Evolutionary conservation across 2,329 filamentous ascomycete species (phyloP), one percentile per base, ranked within the genome.

Genomic region (Achaetomium macrosporum): DNA sequence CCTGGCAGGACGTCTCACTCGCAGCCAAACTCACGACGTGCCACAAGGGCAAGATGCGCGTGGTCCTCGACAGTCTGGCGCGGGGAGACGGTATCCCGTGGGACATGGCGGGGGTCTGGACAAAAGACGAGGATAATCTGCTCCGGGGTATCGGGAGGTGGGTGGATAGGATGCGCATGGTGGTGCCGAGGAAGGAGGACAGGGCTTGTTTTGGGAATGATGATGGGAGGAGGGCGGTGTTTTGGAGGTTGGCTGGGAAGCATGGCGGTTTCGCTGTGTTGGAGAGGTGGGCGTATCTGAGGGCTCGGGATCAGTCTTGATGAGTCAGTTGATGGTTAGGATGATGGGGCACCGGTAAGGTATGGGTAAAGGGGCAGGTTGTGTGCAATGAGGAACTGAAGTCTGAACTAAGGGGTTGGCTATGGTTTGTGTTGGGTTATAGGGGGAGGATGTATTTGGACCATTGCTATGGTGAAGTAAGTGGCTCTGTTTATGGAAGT

Each of bases 191-290:
- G 17, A 20, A 16, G 30, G 19, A 39, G n/a, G 48, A 20, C 5
- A 9, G 13, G 35, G 33, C 16, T 15, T 6, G 9, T n/a, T 50
- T 48, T 50, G 33, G 36, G 16, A 33, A 17, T 16, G 30, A 13
- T 16, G 42, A 19, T 62, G 56, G 51, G 54, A 15, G 5, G 33
- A 19, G 57, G 40, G 50, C 42, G 40, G 54, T 25, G 39, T 51
- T 44, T 41, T 41, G 52, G 48, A 49, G 60, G 20, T 51, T 68
- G 11, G 57, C 61, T 52, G 55, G 42, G 40, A 68, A 67, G 57
- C 65, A 68, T 53, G 66, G 64, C 2, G 13, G 12, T 2, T 59
- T 61, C 35, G 55, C 60, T 35, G 65, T 68, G 36, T 56, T 59
- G 47, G 55, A 56, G 37, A 59, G 65, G 53, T 59, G 57, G 52